Conservation (phyloP, 768 basidiomycete genomes). For the Lentinula sp. region DNA sequence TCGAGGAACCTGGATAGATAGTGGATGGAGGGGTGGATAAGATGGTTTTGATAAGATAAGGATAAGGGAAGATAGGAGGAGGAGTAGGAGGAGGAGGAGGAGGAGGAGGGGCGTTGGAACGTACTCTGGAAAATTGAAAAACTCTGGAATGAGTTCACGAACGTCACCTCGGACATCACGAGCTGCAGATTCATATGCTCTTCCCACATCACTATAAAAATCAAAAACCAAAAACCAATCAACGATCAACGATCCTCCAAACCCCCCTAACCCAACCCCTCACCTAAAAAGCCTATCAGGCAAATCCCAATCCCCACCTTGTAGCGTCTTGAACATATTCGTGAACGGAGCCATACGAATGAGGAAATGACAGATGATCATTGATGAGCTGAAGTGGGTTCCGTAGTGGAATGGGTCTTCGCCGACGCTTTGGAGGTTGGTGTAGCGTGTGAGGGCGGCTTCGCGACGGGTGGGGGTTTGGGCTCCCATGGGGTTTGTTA, state of each 20-base stretch:
- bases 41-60: too few species aligned
- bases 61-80: too few species aligned
- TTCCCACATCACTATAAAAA: slow-evolving; percentile 56
- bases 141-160: slow-evolving; percentile 88
- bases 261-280: slow-evolving; percentile 5
- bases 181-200: slow-evolving; percentile 82
- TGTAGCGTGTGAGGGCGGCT: slow-evolving; percentile 71
- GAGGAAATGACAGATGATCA: slow-evolving; percentile 94
- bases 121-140: slow-evolving; percentile 79
- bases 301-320: slow-evolving; percentile 95
- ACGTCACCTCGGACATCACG: slow-evolving; percentile 87
- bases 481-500: slow-evolving; percentile 88
- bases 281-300: slow-evolving; percentile 82
- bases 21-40: neutral
- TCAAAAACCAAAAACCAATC: neutral
- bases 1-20: slow-evolving; percentile 60
- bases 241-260: too few species aligned
- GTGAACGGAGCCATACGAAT: slow-evolving; percentile 89
- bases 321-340: slow-evolving; percentile 88
- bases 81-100: neutral
- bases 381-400: slow-evolving; percentile 93
- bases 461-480: slow-evolving; percentile 68
- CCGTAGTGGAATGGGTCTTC: slow-evolving; percentile 92
- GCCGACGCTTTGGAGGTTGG: slow-evolving; percentile 67
- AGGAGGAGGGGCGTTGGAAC: slow-evolving; percentile 13